phyloP scores from a whole-genome alignment of 2,329 filamentous ascomycete genomes.

The Hansfordia pulvinata region DNA sequence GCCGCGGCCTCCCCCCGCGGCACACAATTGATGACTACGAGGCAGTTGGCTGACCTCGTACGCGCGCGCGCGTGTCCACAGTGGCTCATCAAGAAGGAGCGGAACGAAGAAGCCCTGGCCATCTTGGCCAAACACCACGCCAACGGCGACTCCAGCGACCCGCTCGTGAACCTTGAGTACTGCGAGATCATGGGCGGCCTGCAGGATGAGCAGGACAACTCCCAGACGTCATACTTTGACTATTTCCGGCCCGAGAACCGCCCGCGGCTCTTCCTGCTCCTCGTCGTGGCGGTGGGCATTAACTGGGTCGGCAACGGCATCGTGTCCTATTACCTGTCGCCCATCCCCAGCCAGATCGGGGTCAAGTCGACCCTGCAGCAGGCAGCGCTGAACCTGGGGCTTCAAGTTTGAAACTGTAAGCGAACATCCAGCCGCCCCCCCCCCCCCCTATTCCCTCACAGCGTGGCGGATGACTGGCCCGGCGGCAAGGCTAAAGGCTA shows the following conservation, averaged over 20 bases:
- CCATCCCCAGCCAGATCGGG: background rate
- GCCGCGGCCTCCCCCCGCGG: too few relatives aligned
- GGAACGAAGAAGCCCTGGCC: constrained; percentile 15
- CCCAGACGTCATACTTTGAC: too few relatives aligned
- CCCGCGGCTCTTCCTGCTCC: background rate
- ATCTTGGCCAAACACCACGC: constrained; percentile 24
- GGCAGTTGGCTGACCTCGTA: constrained; percentile 4
- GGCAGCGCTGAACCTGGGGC: too few relatives aligned
- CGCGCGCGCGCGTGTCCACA: constrained; percentile 17
- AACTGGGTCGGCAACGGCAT: constrained; percentile 1
- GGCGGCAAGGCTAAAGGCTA: too few relatives aligned
- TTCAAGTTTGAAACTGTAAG: too few relatives aligned
- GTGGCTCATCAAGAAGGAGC: constrained; percentile 16
- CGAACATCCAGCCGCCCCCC: too few relatives aligned
- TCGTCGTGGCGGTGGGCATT: background rate
- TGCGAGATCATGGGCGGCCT: constrained; percentile 4
- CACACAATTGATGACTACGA: too few relatives aligned
- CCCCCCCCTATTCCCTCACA: too few relatives aligned
- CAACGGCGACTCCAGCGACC: constrained; percentile 29
- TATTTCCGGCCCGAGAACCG: constrained; percentile 1
- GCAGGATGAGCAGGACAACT: background rate
- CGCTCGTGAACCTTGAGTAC: constrained; percentile 26
- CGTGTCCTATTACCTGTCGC: constrained; percentile 1
- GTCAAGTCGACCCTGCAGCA: constrained; percentile 21
- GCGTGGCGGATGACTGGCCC: too few relatives aligned